phyloP scores from a whole-genome alignment of 2,329 filamentous ascomycete species.

The Ambrosiella xylebori region DNA sequence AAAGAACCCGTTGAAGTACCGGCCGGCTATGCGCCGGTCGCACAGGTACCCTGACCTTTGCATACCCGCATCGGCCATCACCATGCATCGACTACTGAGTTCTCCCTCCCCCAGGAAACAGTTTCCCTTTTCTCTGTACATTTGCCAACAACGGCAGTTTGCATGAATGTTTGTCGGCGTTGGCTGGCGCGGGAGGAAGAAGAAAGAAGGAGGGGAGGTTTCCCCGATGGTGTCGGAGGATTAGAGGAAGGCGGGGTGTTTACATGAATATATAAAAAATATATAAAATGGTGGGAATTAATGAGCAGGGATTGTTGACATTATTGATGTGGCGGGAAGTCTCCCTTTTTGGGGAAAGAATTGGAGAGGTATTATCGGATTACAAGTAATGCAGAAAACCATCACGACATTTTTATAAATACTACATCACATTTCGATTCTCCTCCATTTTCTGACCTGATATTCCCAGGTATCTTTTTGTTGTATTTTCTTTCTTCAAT shows the following conservation, averaged over 20 bases:
- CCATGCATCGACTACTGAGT: neutral
- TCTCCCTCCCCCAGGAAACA: neutral
- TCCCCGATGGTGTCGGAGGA: neutral
- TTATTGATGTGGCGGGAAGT: neutral
- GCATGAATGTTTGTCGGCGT: neutral
- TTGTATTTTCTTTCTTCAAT: neutral
- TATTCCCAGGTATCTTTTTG: too few relatives aligned
- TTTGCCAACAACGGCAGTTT: too few relatives aligned
- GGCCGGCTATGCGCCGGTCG: too few relatives aligned
- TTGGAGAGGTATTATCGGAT: neutral
- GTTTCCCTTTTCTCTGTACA: neutral
- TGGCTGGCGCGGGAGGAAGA: neutral
- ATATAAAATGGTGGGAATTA: neutral
- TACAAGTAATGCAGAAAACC: neutral
- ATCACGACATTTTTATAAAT: neutral
- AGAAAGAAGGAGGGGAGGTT: neutral
- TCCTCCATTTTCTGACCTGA: neutral
- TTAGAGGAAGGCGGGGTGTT: neutral
- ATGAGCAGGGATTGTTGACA: neutral
- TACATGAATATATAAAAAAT: too few relatives aligned
- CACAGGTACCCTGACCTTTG: too few relatives aligned
- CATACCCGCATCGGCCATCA: neutral
- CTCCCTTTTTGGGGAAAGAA: neutral
- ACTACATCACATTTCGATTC: neutral
- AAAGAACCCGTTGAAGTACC: too few relatives aligned